Evolutionary conservation across 495 filamentous ascomycete genomes (phyloP).

Genomic region (Parathielavia appendiculata): DNA sequence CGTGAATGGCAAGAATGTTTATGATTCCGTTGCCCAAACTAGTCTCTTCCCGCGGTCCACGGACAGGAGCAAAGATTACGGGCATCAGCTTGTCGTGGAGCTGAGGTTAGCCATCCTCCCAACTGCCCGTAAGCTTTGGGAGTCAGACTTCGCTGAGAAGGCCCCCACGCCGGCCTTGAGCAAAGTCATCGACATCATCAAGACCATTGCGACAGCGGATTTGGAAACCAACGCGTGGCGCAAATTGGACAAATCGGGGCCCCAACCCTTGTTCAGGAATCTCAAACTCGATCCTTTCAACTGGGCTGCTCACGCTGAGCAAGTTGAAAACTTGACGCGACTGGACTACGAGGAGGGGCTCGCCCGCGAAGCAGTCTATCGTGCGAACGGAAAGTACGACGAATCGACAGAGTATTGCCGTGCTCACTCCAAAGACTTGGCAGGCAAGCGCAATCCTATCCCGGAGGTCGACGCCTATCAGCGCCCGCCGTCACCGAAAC

Average conservation of each 20-base stretch:
- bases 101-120: conserved; percentile 79
- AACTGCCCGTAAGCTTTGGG: conserved; percentile 73
- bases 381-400: conserved; percentile 61
- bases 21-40: conserved; percentile 64
- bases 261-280: conserved; percentile 26
- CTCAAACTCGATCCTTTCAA: conserved; percentile 24
- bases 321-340: conserved; percentile 39
- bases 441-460: conserved; percentile 54
- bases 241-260: conserved; percentile 35
- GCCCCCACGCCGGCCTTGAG: conserved; percentile 69
- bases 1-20: conserved; percentile 67
- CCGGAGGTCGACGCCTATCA: conserved; percentile 52
- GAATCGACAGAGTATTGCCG: conserved; percentile 70
- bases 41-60: conserved; percentile 52
- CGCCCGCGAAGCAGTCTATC: conserved; percentile 72
- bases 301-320: conserved; percentile 40
- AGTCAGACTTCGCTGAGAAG: conserved; percentile 72
- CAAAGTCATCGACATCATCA: conserved; percentile 76
- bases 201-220: conserved; percentile 70
- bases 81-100: conserved; percentile 80
- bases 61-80: conserved; percentile 56
- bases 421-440: conserved; percentile 42
- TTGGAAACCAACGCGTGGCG: conserved; percentile 62
- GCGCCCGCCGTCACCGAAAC: conserved; percentile 18
- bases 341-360: conserved; percentile 53